These are phyloP conservation scores for Lactarius deliciosus DNA, from an alignment of 768 basidiomycete genomes.

Conservation along the genomic window DNA sequence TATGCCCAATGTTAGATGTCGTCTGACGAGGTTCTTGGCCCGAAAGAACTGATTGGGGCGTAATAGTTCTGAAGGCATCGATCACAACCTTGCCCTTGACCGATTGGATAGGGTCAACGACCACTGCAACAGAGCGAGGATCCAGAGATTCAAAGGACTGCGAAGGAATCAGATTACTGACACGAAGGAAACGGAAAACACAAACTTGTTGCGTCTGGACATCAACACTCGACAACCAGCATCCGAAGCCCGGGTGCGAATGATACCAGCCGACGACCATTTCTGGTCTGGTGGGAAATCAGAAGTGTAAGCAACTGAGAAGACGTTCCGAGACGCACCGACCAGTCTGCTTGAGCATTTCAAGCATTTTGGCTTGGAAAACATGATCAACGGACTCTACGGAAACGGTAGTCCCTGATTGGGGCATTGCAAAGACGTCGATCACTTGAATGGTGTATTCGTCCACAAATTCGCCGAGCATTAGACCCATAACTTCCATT, in stretches of 20 bases:
- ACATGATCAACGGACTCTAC: constrained; percentile 99
- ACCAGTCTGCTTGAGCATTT: constrained; percentile 99
- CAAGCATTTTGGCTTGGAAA: constrained; percentile 97
- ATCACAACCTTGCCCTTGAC: constrained; percentile 99
- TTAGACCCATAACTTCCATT: constrained; percentile 99
- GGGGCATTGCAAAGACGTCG: constrained; percentile 99
- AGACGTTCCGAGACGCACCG: constrained; percentile 50
- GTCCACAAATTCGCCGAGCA: constrained; percentile 98
- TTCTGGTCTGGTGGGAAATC: constrained; percentile 62
- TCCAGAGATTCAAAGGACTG: constrained; percentile 97
- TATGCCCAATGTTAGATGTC: constrained; percentile 97
- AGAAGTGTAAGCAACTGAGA: not conserved
- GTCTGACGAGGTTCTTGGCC: constrained; percentile 96
- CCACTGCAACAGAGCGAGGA: constrained; percentile 91
- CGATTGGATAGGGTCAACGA: constrained; percentile 98
- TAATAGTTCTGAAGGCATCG: constrained; percentile 97
- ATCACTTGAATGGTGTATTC: constrained; percentile 94
- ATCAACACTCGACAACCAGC: constrained; percentile 98
- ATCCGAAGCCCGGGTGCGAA: constrained; percentile 99
- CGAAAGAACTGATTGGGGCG: constrained; percentile 82
- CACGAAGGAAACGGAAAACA: constrained; percentile 19
- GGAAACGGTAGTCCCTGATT: constrained; percentile 94
- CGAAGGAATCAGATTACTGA: constrained; percentile 11
- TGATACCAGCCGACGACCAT: constrained; percentile 99
- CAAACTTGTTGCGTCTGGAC: constrained; percentile 96